Evolutionary conservation across 768 basidiomycete genomes (phyloP).

Genomic region (Lactarius indigo): DNA sequence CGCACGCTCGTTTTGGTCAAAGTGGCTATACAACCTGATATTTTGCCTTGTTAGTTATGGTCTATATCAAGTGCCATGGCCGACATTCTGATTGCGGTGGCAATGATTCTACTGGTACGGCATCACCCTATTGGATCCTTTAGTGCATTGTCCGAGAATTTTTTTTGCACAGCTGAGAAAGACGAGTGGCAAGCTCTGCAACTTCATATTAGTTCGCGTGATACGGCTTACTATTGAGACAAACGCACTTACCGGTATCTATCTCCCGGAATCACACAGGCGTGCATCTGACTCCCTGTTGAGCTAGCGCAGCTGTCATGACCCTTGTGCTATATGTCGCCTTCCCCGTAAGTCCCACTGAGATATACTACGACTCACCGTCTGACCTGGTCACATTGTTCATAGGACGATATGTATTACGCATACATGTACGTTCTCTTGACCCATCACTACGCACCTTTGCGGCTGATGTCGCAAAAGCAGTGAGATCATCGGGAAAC

Average conservation of each 20-base stretch:
- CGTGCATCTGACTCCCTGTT: not conserved
- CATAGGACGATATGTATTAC: not conserved
- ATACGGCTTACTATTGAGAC: not conserved
- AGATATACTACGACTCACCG: not conserved
- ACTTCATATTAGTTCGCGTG: not conserved
- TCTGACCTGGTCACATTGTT: not conserved
- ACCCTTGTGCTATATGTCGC: not conserved
- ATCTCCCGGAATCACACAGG: not conserved
- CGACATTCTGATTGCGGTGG: not conserved
- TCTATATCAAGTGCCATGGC: not conserved
- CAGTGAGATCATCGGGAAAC: not conserved
- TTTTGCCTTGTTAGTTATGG: not conserved
- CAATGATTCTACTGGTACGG: not conserved
- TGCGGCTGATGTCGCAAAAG: not conserved
- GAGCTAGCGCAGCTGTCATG: not conserved
- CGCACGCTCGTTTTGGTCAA: not conserved
- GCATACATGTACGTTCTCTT: not conserved
- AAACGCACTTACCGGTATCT: not conserved
- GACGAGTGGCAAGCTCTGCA: not conserved
- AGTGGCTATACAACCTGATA: not conserved
- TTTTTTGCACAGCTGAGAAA: not conserved
- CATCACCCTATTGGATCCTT: not conserved
- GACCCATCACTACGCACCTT: not conserved
- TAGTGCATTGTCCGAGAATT: not conserved
- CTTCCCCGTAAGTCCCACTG: not conserved